These are phyloP conservation scores for Quercus wislizeni DNA, from an alignment of 306 rosid species.

Conservation along the genomic window DNA sequence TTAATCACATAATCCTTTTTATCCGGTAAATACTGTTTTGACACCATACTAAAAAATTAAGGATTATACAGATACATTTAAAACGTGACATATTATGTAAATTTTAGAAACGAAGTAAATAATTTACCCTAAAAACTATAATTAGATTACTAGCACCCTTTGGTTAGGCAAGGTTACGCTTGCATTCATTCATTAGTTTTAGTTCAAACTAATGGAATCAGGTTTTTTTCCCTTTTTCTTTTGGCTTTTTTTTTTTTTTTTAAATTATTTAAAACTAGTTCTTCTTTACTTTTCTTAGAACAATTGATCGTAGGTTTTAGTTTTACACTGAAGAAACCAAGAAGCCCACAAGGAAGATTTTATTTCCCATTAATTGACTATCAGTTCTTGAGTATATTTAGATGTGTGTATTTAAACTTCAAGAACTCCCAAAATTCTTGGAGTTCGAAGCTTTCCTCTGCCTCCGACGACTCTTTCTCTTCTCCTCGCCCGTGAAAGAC, in stretches of 20 bases:
- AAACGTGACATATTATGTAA: too few relatives aligned
- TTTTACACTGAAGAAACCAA: background rate
- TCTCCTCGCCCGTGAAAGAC: background rate
- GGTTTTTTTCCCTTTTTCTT: background rate
- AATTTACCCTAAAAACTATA: too few relatives aligned
- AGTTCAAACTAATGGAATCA: background rate
- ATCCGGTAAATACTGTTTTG: too few relatives aligned
- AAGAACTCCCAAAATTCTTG: background rate
- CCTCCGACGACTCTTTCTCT: background rate
- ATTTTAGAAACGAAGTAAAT: too few relatives aligned
- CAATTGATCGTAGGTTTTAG: too few relatives aligned
- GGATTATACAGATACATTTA: accelerated
- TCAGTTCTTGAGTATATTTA: too few relatives aligned
- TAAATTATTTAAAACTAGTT: too few relatives aligned
- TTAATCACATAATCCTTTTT: too few relatives aligned
- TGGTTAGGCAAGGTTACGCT: too few relatives aligned
- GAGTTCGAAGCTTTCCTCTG: background rate
- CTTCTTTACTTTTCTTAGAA: background rate
- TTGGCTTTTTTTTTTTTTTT: background rate
- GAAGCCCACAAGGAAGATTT: background rate
- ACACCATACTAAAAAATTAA: too few relatives aligned
- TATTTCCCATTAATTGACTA: too few relatives aligned
- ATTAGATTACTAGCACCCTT: too few relatives aligned
- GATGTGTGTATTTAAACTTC: background rate
- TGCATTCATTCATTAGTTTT: background rate